Percentiles rank a stretch among this genome's conserved stretches.
phyloP scores from a whole-genome alignment of 805 yeast species.

The Candida khao-thaluensis region DNA sequence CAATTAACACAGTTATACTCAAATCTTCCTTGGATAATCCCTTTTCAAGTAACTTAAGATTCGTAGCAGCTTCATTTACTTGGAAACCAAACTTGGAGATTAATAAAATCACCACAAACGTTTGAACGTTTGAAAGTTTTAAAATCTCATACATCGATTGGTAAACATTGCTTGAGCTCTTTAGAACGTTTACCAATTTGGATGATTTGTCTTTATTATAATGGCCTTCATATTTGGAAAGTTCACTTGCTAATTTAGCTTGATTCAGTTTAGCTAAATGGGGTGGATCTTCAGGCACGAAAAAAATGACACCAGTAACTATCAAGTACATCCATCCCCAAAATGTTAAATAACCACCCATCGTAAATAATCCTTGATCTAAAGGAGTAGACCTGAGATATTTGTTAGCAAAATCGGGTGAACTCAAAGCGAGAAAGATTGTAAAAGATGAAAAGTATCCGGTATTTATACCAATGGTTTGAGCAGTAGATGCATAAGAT shows the following conservation, averaged over 20 bases:
- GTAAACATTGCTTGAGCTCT: constrained; percentile 46
- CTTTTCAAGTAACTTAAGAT: constrained; percentile 82
- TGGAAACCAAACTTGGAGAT: constrained; percentile 90
- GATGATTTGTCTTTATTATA: constrained; percentile 20
- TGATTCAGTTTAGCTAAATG: constrained; percentile 38
- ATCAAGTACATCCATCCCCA: constrained; percentile 73
- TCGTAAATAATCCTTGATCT: constrained; percentile 63
- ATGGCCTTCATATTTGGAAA: constrained; percentile 26
- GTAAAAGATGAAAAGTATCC: constrained; percentile 94
- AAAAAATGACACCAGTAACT: constrained; percentile 54
- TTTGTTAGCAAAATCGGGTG: constrained; percentile 88
- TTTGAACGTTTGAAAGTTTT: constrained; percentile 66
- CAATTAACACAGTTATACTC: constrained; percentile 87
- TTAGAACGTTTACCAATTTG: constrained; percentile 15
- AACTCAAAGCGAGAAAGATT: constrained; percentile 83
- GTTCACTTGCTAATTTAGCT: constrained; percentile 27
- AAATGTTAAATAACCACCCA: constrained; percentile 72
- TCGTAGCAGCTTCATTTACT: constrained; percentile 94
- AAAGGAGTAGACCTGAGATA: constrained; percentile 64
- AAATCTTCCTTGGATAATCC: constrained; percentile 93
- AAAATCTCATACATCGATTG: constrained; percentile 66
- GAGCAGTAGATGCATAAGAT: constrained; percentile 95
- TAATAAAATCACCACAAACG: constrained; percentile 71
- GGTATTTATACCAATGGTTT: constrained; percentile 89
- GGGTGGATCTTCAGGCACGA: constrained; percentile 71